A percentile compares a stretch with the other conserved stretches of the same genome.
Conservation (phyloP, 177 flowering plant species). For the Vitis hybrid region DNA sequence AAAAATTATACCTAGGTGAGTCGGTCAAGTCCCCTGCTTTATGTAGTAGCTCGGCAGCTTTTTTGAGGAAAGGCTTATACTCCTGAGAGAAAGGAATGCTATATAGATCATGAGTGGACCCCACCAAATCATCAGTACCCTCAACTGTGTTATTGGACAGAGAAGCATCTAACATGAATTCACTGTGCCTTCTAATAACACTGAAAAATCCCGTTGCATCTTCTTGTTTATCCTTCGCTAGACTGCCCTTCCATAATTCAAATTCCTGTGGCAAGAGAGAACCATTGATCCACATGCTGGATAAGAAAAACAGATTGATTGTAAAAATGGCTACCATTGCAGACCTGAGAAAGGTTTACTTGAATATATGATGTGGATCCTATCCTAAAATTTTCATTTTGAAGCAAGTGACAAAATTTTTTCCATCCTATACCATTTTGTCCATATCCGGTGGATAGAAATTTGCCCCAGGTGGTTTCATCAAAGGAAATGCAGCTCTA, state of each 20-base stretch:
- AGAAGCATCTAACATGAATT: constrained; percentile 37
- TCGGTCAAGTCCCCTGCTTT: constrained; percentile 75
- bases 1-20: constrained; percentile 58
- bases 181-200: constrained; percentile 73
- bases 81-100: constrained; percentile 68
- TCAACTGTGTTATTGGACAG: constrained; percentile 11
- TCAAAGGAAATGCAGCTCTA: constrained; percentile 78
- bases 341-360: constrained; percentile 1
- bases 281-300: background rate
- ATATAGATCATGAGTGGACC: constrained; percentile 46
- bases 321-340: background rate
- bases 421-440: constrained; percentile 53
- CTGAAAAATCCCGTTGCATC: constrained; percentile 74
- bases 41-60: constrained; percentile 76
- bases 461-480: constrained; percentile 86
- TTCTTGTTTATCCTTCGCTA: constrained; percentile 48
- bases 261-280: constrained; percentile 60
- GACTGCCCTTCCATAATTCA: constrained; percentile 67
- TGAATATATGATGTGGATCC: background rate
- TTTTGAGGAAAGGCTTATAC: constrained; percentile 52
- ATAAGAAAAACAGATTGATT: background rate
- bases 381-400: background rate
- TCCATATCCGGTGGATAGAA: constrained; percentile 97
- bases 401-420: background rate
- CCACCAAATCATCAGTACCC: constrained; percentile 12